Percentiles rank a stretch among this genome's conserved stretches.
These are phyloP conservation scores for Casuarina equisetifolia DNA, from an alignment of 306 rosid genomes.

Conservation along the genomic window DNA sequence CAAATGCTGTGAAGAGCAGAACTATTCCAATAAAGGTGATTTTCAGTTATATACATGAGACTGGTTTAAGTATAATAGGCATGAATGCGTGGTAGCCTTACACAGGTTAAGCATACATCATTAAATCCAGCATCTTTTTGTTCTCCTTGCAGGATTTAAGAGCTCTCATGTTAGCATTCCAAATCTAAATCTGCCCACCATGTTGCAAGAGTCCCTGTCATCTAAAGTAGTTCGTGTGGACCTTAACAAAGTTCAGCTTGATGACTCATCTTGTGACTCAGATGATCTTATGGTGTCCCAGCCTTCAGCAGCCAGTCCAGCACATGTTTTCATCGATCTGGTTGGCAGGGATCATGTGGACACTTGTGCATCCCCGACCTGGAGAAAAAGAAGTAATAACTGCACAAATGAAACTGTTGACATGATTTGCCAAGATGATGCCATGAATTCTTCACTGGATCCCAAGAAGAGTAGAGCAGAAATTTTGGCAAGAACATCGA, in stretches of 20 bases:
- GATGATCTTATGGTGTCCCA: slow-evolving; percentile 33
- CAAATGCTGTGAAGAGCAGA: slow-evolving; percentile 8
- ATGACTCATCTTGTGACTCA: slow-evolving; percentile 45
- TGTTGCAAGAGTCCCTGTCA: slow-evolving; percentile 15
- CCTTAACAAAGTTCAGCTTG: slow-evolving; percentile 52
- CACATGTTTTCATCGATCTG: slow-evolving; percentile 25
- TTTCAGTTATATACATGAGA: not conserved
- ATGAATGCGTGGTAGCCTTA: not conserved
- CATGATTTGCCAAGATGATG: slow-evolving; percentile 27
- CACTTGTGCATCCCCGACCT: slow-evolving; percentile 18
- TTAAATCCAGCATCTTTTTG: not conserved
- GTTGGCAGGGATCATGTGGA: slow-evolving; percentile 27
- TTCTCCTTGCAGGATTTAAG: slow-evolving; percentile 29
- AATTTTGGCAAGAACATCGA: slow-evolving; percentile 10
- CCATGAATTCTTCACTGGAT: slow-evolving; percentile 20
- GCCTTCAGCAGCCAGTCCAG: slow-evolving; percentile 43
- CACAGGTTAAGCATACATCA: not conserved
- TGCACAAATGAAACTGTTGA: slow-evolving; percentile 32
- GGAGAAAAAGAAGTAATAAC: slow-evolving; percentile 21
- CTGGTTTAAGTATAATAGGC: not conserved
- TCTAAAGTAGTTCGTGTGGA: slow-evolving; percentile 38
- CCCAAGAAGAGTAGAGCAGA: slow-evolving; percentile 28
- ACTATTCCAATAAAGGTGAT: slow-evolving; percentile 26
- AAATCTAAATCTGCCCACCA: slow-evolving; percentile 20
- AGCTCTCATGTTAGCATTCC: slow-evolving; percentile 16